These are phyloP conservation scores for Helicostylum pulchrum DNA, from an alignment of 192 early-diverging fungal species.

Conservation along the genomic window DNA sequence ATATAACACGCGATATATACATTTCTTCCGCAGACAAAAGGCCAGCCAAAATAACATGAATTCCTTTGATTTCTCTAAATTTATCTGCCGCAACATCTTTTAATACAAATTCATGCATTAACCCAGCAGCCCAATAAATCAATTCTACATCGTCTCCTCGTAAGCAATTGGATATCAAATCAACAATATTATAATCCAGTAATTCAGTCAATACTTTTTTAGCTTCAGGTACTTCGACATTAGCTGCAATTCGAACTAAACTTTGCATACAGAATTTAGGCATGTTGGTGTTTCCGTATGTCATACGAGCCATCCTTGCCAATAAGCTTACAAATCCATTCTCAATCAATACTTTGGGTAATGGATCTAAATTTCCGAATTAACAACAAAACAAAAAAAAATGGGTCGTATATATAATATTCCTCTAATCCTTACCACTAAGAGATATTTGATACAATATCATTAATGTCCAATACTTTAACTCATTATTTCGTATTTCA, in stretches of 20 bases:
- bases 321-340: conserved; percentile 57
- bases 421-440: conserved; percentile 44
- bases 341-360: conserved; percentile 51
- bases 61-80: conserved; percentile 56
- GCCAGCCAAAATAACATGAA: conserved; percentile 57
- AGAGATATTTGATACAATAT: conserved; percentile 70
- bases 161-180: conserved; percentile 63
- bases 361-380: conserved; percentile 36
- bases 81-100: conserved; percentile 61
- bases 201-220: conserved; percentile 51
- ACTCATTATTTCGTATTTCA: conserved; percentile 62
- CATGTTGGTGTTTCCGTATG: conserved; percentile 81
- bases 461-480: conserved; percentile 79
- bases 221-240: conserved; percentile 45
- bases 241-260: conserved; percentile 66
- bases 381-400: too few relatives aligned
- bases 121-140: conserved; percentile 72
- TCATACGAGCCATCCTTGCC: conserved; percentile 64
- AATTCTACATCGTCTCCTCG: conserved; percentile 76
- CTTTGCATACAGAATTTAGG: conserved; percentile 79
- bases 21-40: conserved; percentile 58
- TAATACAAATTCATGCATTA: conserved; percentile 75
- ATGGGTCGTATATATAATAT: neutral
- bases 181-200: conserved; percentile 62
- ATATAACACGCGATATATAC: conserved; percentile 65